These are phyloP conservation scores for Ascochyta viciae-villosae DNA, from an alignment of 2,329 filamentous ascomycete genomes.

Conservation along the genomic window DNA sequence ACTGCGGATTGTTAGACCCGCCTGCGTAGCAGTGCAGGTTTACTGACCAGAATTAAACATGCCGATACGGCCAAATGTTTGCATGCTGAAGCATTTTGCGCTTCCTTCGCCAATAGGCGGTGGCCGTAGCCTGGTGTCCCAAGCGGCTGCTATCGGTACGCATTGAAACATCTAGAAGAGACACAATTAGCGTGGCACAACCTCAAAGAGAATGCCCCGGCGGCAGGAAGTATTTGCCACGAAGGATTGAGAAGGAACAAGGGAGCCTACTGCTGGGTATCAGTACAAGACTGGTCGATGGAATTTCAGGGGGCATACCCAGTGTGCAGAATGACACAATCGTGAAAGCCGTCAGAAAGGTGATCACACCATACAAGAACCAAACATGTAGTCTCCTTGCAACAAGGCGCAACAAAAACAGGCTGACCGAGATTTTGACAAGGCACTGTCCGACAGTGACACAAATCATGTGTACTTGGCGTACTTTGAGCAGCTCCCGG, in stretches of 20 bases:
- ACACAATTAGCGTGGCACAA: no score
- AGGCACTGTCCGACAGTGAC: slow-evolving; percentile 54
- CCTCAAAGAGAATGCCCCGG: no score
- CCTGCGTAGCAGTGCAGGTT: not conserved
- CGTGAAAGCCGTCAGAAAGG: slow-evolving; percentile 53
- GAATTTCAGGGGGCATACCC: not conserved
- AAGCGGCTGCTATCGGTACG: slow-evolving; percentile 53
- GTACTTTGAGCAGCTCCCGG: slow-evolving; percentile 49
- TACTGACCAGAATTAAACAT: slow-evolving; percentile 49
- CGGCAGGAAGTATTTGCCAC: no score
- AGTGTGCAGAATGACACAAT: slow-evolving; percentile 53
- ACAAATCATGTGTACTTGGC: slow-evolving; percentile 55
- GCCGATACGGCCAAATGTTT: slow-evolving; percentile 53
- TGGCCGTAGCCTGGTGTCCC: slow-evolving; percentile 49
- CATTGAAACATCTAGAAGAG: slow-evolving; percentile 53
- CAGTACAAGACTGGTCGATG: no score
- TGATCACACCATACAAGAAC: slow-evolving; percentile 53
- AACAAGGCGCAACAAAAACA: slow-evolving; percentile 55
- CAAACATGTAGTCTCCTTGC: slow-evolving; percentile 50
- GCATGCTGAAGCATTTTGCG: slow-evolving; percentile 53
- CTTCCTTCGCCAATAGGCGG: slow-evolving; percentile 33
- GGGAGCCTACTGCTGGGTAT: no score
- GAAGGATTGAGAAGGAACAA: no score
- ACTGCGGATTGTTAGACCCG: slow-evolving; percentile 21
- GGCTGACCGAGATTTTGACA: slow-evolving; percentile 58